These are phyloP conservation scores for Cordyceps cicadae DNA, from an alignment of 2,329 filamentous ascomycete genomes.

Conservation along the genomic window DNA sequence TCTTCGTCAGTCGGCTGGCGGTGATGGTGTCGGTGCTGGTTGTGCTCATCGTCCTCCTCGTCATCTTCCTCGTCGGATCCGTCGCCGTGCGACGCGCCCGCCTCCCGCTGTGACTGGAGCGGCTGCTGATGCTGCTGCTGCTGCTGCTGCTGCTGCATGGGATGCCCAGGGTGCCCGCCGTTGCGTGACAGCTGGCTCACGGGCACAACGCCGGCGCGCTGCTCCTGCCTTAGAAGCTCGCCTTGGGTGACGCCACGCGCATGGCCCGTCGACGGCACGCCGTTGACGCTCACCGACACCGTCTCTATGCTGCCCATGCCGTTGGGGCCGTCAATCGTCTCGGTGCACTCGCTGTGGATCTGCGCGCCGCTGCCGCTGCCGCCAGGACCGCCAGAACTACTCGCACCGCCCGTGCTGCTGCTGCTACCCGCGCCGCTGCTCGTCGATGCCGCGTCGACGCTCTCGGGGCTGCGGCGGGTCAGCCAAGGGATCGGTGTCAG, in stretches of 20 bases:
- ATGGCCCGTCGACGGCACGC: conserved; percentile 46
- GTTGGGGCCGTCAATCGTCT: conserved; percentile 74
- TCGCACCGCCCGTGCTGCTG: neutral
- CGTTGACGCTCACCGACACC: conserved; percentile 67
- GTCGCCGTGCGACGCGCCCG: conserved; percentile 13
- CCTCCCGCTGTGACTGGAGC: conserved; percentile 10
- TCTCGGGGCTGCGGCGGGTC: conserved; percentile 30
- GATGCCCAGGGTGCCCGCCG: conserved; percentile 20
- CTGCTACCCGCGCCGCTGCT: conserved; percentile 2
- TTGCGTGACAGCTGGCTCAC: conserved; percentile 48
- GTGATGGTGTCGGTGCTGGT: too few relatives aligned
- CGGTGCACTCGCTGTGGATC: conserved; percentile 63
- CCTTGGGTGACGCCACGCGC: conserved; percentile 65
- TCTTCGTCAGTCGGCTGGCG: neutral
- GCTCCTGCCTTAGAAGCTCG: conserved; percentile 77
- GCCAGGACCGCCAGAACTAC: neutral
- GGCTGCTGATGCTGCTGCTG: neutral
- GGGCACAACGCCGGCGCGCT: conserved; percentile 71
- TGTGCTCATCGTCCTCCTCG: conserved; percentile 12
- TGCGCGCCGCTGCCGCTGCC: conserved; percentile 26
- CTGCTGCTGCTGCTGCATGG: neutral
- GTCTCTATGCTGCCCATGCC: conserved; percentile 74
- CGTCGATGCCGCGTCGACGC: conserved; percentile 16
- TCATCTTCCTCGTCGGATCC: conserved; percentile 7
- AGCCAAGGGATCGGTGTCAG: conserved; percentile 95